Conservation (phyloP, 192 early-diverging fungal species). For the Coemansia sp. region DNA sequence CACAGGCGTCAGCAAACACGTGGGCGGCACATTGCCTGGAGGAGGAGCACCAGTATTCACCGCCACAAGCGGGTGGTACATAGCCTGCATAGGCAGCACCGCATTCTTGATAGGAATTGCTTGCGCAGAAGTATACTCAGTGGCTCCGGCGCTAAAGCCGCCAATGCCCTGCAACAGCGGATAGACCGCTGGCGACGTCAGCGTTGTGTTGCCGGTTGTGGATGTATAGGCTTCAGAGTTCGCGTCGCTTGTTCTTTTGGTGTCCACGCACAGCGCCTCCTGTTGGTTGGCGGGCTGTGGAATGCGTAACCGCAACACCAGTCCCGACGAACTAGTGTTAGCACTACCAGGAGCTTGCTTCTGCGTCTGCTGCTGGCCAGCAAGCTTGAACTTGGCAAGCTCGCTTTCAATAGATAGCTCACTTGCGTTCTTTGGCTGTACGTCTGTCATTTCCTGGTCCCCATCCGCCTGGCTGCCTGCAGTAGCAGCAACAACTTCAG, state of each 20-base stretch:
- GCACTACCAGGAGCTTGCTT: background rate
- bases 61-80: background rate
- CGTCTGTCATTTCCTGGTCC: constrained; percentile 4
- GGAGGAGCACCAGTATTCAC: background rate
- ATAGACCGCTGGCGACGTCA: background rate
- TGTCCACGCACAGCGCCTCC: background rate
- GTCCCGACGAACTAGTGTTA: background rate
- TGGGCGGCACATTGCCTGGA: background rate
- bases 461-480: background rate
- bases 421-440: background rate
- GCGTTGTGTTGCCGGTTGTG: background rate
- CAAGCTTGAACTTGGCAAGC: background rate
- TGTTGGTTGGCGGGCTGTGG: background rate
- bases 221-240: background rate
- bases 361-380: background rate
- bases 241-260: background rate
- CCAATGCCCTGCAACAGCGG: background rate
- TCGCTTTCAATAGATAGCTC: background rate
- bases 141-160: background rate
- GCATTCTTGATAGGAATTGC: background rate
- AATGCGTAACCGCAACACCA: background rate
- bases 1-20: constrained; percentile 6
- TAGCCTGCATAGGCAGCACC: background rate
- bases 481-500: background rate
- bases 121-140: background rate